These are phyloP conservation scores for Nakazawaea molendinolei DNA, from an alignment of 805 yeast species.

Conservation along the genomic window DNA sequence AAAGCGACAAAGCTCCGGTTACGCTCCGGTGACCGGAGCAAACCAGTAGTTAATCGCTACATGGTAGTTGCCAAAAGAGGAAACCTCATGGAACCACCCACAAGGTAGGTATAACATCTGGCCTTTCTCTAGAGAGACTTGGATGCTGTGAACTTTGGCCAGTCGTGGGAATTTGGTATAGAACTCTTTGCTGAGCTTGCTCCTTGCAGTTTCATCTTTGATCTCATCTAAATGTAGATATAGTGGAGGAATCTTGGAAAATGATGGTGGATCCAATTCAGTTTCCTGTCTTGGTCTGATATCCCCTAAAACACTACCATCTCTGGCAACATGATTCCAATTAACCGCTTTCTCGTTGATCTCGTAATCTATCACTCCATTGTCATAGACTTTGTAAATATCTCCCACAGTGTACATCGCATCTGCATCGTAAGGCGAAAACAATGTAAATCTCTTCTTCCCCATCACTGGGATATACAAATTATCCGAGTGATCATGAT, in stretches of 20 bases:
- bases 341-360: constrained; percentile 45
- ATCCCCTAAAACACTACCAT: constrained; percentile 33
- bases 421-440: constrained; percentile 54
- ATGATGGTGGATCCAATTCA: constrained; percentile 59
- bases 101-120: constrained; percentile 67
- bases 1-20: background rate
- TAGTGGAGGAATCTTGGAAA: constrained; percentile 56
- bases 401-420: constrained; percentile 60
- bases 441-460: constrained; percentile 57
- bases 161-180: constrained; percentile 40
- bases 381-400: constrained; percentile 41
- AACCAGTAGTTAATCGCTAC: constrained; percentile 73
- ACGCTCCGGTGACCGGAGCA: constrained; percentile 38
- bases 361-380: constrained; percentile 64
- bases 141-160: constrained; percentile 28
- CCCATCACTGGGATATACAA: constrained; percentile 59
- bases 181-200: constrained; percentile 29
- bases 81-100: constrained; percentile 82
- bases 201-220: constrained; percentile 20
- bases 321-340: constrained; percentile 59
- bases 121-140: constrained; percentile 50
- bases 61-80: constrained; percentile 51
- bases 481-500: constrained; percentile 79
- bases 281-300: constrained; percentile 11
- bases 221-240: constrained; percentile 55